Evolutionary conservation across 805 yeast genomes (phyloP).

Genomic region (Yamadazyma sp.): DNA sequence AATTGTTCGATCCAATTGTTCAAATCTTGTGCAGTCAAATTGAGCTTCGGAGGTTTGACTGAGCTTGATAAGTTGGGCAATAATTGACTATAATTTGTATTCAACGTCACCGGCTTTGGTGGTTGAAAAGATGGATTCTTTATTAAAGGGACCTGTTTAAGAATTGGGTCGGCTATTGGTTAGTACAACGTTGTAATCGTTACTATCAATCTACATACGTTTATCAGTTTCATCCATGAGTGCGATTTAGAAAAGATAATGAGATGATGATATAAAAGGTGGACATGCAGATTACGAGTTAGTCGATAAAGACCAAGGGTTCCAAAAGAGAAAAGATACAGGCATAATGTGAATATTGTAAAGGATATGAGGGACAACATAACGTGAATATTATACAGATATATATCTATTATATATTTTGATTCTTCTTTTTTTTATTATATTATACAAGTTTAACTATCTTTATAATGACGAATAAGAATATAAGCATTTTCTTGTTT

Average conservation of each 20-base stretch:
- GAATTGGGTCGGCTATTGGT: constrained; percentile 41
- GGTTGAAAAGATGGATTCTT: constrained; percentile 50
- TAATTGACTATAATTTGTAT: constrained; percentile 43
- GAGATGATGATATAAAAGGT: background rate
- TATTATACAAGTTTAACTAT: constrained; percentile 16
- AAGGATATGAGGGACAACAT: background rate
- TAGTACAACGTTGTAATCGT: constrained; percentile 1
- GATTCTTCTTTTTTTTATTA: constrained; percentile 1
- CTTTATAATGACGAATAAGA: constrained; percentile 70
- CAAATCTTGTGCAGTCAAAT: constrained; percentile 23
- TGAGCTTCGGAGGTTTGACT: constrained; percentile 37
- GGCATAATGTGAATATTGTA: background rate
- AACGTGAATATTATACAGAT: background rate
- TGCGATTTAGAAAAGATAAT: background rate
- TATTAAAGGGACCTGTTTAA: constrained; percentile 54
- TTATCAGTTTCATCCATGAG: constrained; percentile 11
- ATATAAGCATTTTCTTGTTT: constrained; percentile 94
- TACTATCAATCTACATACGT: constrained; percentile 3
- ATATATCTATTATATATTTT: background rate
- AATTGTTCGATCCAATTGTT: constrained; percentile 25
- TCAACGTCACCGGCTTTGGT: constrained; percentile 54
- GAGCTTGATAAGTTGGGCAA: constrained; percentile 31
- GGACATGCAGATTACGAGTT: too few relatives aligned
- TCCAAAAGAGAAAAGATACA: background rate
- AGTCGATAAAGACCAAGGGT: background rate